Evolutionary conservation across 495 filamentous ascomycete genomes (phyloP).

Genomic region (Cercophora samala): DNA sequence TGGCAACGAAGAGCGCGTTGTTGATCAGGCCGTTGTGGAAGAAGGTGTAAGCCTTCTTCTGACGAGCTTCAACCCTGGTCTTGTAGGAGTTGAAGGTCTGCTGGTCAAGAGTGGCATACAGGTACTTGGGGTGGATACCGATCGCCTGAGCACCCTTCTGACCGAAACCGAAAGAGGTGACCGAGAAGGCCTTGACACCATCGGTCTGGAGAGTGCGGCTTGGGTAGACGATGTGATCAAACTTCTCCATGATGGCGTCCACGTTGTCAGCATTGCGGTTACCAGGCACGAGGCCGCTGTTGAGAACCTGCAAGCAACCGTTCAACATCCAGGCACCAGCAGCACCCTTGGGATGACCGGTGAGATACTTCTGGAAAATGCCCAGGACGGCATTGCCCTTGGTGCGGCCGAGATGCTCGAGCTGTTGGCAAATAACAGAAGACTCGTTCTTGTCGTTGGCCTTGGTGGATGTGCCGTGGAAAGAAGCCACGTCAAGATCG

Average conservation of each 20-base stretch:
- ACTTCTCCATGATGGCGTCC: constrained; percentile 92
- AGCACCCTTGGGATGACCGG: constrained; percentile 98
- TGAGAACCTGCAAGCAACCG: constrained; percentile 90
- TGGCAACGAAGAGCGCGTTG: constrained; percentile 95
- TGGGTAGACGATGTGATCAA: constrained; percentile 96
- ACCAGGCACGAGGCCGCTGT: constrained; percentile 88
- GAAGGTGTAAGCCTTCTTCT: constrained; percentile 97
- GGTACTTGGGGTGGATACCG: constrained; percentile 92
- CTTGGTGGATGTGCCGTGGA: constrained; percentile 97
- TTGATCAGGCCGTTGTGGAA: constrained; percentile 97
- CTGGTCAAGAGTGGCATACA: constrained; percentile 90
- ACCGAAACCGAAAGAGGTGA: constrained; percentile 98
- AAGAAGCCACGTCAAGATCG: constrained; percentile 90
- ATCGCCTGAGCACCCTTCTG: constrained; percentile 98
- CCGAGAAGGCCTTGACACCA: constrained; percentile 94
- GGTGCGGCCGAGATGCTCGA: constrained; percentile 87
- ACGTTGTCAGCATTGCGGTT: constrained; percentile 99
- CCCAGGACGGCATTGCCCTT: constrained; percentile 95
- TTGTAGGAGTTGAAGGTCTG: constrained; percentile 78
- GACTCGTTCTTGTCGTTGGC: constrained; percentile 99
- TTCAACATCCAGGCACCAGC: constrained; percentile 99
- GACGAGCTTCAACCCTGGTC: constrained; percentile 80
- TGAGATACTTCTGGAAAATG: constrained; percentile 99
- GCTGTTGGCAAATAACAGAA: constrained; percentile 93
- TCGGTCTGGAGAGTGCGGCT: constrained; percentile 95